Evolutionary conservation across 2,329 filamentous ascomycete genomes (phyloP).

Genomic region (Parastagonospora nodorum): DNA sequence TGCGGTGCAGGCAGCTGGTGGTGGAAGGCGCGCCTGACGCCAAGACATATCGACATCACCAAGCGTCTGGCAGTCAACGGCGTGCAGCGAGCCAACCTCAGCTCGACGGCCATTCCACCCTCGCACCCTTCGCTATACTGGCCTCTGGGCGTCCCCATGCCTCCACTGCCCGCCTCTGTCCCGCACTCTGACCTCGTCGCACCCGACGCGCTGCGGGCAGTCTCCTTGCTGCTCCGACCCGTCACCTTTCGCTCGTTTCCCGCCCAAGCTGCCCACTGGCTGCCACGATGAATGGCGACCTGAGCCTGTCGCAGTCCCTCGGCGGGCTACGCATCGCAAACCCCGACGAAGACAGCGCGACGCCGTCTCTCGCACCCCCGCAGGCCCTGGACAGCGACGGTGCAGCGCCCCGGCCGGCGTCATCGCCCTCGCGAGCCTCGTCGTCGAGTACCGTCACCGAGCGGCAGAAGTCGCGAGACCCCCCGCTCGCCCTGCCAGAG

Average conservation of each 20-base stretch:
- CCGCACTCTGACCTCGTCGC: conserved; percentile 19
- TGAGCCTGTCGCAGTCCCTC: conserved; percentile 89
- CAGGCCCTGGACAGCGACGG: conserved; percentile 6
- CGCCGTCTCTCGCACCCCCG: conserved; percentile 24
- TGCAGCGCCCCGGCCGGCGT: conserved; percentile 21
- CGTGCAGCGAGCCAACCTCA: conserved; percentile 16
- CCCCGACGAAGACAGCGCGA: conserved; percentile 72
- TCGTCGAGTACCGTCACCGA: conserved; percentile 48
- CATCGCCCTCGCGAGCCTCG: conserved; percentile 37
- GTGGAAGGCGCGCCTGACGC: neutral
- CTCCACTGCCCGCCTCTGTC: conserved; percentile 19
- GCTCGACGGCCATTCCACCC: conserved; percentile 19
- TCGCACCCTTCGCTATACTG: conserved; percentile 16
- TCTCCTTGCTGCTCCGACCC: conserved; percentile 25
- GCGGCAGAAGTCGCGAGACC: conserved; percentile 33
- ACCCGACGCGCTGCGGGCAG: conserved; percentile 23
- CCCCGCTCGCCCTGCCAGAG: conserved; percentile 11
- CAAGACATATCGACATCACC: conserved; percentile 29
- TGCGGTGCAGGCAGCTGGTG: neutral
- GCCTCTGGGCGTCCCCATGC: conserved; percentile 40
- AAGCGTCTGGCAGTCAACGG: conserved; percentile 15
- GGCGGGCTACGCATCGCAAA: conserved; percentile 97
- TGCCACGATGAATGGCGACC: conserved; percentile 80
- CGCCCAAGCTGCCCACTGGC: conserved; percentile 27
- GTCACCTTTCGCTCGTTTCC: conserved; percentile 25